phyloP scores from a whole-genome alignment of 345 rosid species.

The Citrus cavaleriei region DNA sequence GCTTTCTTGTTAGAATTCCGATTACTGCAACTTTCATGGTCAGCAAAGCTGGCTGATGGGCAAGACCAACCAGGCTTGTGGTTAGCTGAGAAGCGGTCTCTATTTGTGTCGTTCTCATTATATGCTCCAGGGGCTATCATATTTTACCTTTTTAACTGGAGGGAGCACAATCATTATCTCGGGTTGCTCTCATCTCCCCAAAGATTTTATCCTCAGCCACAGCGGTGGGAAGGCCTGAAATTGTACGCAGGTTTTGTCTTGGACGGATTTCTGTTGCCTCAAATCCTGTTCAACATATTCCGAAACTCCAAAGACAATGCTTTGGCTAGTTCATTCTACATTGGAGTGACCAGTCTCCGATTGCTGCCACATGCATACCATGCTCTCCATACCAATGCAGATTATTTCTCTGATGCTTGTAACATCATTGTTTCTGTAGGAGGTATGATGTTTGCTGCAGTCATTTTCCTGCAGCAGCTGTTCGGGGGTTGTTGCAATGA shows the following conservation, averaged over 20 bases:
- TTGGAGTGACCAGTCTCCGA: conserved; percentile 37
- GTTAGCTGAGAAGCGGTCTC: conserved; percentile 37
- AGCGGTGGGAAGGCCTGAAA: conserved; percentile 23
- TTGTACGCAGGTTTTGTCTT: conserved; percentile 40
- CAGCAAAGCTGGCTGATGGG: conserved; percentile 25
- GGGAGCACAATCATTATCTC: background rate
- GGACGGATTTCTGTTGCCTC: conserved; percentile 51
- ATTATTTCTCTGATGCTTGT: conserved; percentile 38
- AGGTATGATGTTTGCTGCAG: conserved; percentile 30
- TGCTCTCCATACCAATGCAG: conserved; percentile 21
- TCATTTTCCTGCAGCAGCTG: conserved; percentile 41
- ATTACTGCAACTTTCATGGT: conserved; percentile 43
- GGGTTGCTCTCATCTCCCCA: background rate
- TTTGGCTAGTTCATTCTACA: conserved; percentile 34
- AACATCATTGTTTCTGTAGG: conserved; percentile 28
- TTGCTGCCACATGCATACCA: conserved; percentile 40
- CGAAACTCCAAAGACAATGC: conserved; percentile 28
- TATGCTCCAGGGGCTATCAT: conserved; percentile 37
- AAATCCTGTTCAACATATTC: conserved; percentile 41
- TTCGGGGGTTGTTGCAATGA: conserved; percentile 37
- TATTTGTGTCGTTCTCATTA: conserved; percentile 25
- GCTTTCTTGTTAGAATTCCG: conserved; percentile 45
- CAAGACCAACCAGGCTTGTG: conserved; percentile 22
- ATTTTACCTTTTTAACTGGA: conserved; percentile 17
- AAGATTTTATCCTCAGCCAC: background rate